Conservation (phyloP, 352 stramenopile species). For the Globisporangium recalcitrans region DNA sequence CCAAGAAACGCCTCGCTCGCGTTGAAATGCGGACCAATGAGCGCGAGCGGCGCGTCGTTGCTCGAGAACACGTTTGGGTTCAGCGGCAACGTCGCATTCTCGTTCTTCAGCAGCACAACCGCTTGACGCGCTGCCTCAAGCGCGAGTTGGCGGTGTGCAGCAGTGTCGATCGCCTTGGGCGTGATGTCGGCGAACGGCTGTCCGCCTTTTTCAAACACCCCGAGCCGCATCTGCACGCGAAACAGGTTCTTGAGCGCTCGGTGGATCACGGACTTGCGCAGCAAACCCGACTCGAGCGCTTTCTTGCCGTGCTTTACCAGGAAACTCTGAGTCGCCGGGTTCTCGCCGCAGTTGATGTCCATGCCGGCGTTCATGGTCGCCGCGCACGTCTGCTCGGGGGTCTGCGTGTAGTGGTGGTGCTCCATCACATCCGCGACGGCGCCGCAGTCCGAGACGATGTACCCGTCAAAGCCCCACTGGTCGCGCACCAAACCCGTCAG, state of each 20-base stretch:
- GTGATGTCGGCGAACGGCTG: constrained; percentile 61
- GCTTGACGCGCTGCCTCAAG: constrained; percentile 64
- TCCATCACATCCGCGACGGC: constrained; percentile 79
- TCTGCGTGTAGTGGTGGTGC: constrained; percentile 76
- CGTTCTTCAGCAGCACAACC: constrained; percentile 91
- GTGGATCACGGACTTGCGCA: constrained; percentile 57
- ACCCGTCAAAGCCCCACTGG: constrained; percentile 88
- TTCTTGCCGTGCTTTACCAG: constrained; percentile 51
- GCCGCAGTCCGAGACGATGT: constrained; percentile 90
- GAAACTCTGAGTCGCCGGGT: constrained; percentile 59
- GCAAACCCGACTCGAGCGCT: constrained; percentile 57
- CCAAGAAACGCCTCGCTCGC: constrained; percentile 49
- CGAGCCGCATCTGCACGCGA: constrained; percentile 82
- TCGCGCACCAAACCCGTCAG: constrained; percentile 73
- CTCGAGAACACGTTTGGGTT: constrained; percentile 15
- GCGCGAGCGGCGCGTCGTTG: constrained; percentile 28
- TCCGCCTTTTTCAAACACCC: constrained; percentile 81
- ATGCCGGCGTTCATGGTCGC: constrained; percentile 62
- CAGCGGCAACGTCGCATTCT: constrained; percentile 54
- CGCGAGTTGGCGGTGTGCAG: constrained; percentile 44
- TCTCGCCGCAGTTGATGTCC: constrained; percentile 80
- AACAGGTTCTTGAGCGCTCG: constrained; percentile 75
- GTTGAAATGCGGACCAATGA: constrained; percentile 81
- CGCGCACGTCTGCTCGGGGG: constrained; percentile 44
- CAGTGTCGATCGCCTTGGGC: constrained; percentile 43